A percentile compares a stretch with the other conserved stretches of the same genome.
Evolutionary conservation across 495 filamentous ascomycete genomes (phyloP).

Genomic region (Cercophora samala): DNA sequence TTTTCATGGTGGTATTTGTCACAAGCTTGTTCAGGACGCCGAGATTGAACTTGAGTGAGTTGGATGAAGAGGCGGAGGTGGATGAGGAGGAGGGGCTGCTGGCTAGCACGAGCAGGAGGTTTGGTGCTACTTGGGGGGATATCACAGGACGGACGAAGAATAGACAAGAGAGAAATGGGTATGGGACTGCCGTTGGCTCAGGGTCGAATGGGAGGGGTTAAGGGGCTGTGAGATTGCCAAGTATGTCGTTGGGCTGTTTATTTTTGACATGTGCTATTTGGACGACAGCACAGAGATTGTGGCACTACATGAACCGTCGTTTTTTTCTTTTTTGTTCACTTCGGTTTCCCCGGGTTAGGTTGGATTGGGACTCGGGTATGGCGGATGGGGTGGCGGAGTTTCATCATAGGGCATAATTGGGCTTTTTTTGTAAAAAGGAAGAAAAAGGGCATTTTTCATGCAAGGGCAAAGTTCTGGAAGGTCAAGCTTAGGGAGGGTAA

Average conservation of each 20-base stretch:
- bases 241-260: neutral
- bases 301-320: neutral
- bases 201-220: slow-evolving; percentile 15
- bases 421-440: neutral
- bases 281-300: neutral
- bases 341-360: neutral
- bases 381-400: neutral
- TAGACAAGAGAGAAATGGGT: slow-evolving; percentile 15
- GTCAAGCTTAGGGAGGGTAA: neutral
- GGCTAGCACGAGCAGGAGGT: slow-evolving; percentile 71
- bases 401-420: neutral
- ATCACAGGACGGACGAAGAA: slow-evolving; percentile 54
- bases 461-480: neutral
- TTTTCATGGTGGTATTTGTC: slow-evolving; percentile 75
- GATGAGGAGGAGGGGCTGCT: slow-evolving; percentile 92
- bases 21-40: slow-evolving; percentile 77
- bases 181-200: slow-evolving; percentile 12
- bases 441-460: neutral
- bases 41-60: slow-evolving; percentile 63
- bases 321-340: neutral
- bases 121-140: slow-evolving; percentile 85
- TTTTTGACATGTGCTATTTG: slow-evolving; percentile 2
- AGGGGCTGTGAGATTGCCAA: neutral
- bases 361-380: neutral
- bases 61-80: slow-evolving; percentile 87